Base-by-base conservation (phyloP, 164 flowering plant species). In the Kingdonia uniflora region DNA sequence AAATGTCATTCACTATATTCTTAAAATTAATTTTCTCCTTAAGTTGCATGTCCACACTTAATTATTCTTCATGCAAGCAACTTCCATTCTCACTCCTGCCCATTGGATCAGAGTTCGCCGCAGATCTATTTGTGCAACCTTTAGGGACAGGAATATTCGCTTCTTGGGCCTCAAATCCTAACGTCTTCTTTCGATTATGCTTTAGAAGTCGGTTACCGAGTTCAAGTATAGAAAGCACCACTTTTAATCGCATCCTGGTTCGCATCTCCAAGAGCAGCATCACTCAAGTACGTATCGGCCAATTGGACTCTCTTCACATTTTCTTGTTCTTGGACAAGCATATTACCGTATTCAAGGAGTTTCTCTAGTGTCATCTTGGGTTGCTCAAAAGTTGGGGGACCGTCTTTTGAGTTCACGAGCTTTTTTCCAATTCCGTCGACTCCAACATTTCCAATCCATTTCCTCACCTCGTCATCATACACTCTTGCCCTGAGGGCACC, bases 221-320 rank as follows among this genome's bases (percentile, higher is more conserved):
- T 20, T 71, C 55, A 60, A 65, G 68, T 68, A 41, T 74, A 68
- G 66, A 65, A 71, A 51, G 33, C 10, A 57, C 78, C 74, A 2
- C 65, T 55, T 22, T 57, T 59, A n/a, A 71, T 71, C 5, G 68
- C 35, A 63, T 74, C 78, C 12, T 57, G 16, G 23, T 76, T 73
- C 1, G 77, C 80, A 19, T 73, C 71, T 47, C 77, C 80, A 7
- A 76, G 74, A 44, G 74, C 75, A 2, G 75, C 77, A 53, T 73
- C 77, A 25, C 54, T 68, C 62, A 71, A 11, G 65, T 71, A 71
- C 50, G 61, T 71, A 56, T 73, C 80, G 11, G 77, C 75, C 68
- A 76, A 62, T 50, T 76, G 80, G 51, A 76, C 77, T 65, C 80
- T 73, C 80, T 76, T 76, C 63, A 76, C 80, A 58, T 76, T 76